Percentiles rank a stretch among this genome's conserved stretches.
Evolutionary conservation across 352 stramenopile species (phyloP).

Genomic region (Pythium graminicola): DNA sequence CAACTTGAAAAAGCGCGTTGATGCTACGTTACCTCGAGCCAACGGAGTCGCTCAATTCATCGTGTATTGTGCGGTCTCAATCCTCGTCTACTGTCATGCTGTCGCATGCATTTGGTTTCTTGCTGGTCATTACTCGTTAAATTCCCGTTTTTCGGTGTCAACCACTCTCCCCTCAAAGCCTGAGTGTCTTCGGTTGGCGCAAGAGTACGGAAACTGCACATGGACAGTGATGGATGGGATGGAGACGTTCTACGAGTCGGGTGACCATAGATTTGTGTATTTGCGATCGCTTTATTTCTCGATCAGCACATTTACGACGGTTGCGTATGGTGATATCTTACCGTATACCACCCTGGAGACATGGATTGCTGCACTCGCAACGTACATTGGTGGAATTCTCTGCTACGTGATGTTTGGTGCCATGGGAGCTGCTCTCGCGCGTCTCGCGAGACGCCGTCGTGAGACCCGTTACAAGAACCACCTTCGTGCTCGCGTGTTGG

Average conservation of each 20-base stretch:
- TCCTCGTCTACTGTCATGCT: constrained; percentile 27
- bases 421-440: constrained; percentile 22
- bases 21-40: constrained; percentile 10
- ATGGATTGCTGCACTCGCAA: constrained; percentile 16
- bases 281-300: constrained; percentile 30
- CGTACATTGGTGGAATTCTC: constrained; percentile 23
- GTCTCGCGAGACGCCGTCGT: constrained; percentile 14
- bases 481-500: constrained; percentile 17
- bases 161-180: constrained; percentile 8
- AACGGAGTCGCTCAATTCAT: constrained; percentile 26
- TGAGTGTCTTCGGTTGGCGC: constrained; percentile 23
- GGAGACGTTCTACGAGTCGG: constrained; percentile 8
- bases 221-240: constrained; percentile 27
- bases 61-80: constrained; percentile 23
- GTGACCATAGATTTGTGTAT: constrained; percentile 15
- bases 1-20: constrained; percentile 16
- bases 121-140: constrained; percentile 16
- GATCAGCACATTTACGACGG: constrained; percentile 29
- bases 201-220: constrained; percentile 23
- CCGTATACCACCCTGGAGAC: constrained; percentile 23
- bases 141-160: background rate
- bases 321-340: constrained; percentile 31
- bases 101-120: constrained; percentile 27
- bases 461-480: constrained; percentile 22
- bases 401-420: constrained; percentile 28